These are phyloP conservation scores for Hanseniaspora thailandica DNA, from an alignment of 805 yeast genomes.

Conservation along the genomic window DNA sequence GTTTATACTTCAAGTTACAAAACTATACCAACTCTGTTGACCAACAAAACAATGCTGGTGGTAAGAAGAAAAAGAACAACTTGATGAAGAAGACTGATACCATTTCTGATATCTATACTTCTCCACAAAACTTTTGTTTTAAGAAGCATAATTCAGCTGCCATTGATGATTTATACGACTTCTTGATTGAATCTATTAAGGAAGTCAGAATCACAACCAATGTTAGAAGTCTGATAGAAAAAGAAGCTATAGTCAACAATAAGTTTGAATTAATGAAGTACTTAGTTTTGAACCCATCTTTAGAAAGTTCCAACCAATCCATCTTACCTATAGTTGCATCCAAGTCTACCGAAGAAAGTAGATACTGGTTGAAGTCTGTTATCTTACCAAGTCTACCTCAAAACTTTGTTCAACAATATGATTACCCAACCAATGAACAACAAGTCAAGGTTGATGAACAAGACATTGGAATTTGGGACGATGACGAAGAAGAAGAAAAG, in stretches of 20 bases:
- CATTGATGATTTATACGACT: not conserved
- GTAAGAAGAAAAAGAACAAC: constrained; percentile 9
- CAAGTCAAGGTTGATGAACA: not conserved
- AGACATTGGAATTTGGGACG: constrained; percentile 15
- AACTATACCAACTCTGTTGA: constrained; percentile 17
- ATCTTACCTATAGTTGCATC: constrained; percentile 58
- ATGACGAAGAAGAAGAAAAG: constrained; percentile 5
- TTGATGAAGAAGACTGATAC: constrained; percentile 12
- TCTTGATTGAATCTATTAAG: constrained; percentile 9
- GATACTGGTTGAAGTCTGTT: constrained; percentile 7
- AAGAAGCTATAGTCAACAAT: constrained; percentile 5
- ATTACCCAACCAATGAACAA: not conserved
- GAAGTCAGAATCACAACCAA: constrained; percentile 9
- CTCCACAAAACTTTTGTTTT: constrained; percentile 12
- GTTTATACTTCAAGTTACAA: constrained; percentile 22
- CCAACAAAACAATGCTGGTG: not conserved
- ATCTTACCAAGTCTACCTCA: constrained; percentile 69
- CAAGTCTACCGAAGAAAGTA: constrained; percentile 22
- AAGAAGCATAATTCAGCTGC: not conserved
- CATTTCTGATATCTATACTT: constrained; percentile 12
- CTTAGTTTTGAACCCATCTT: constrained; percentile 52
- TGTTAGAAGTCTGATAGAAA: constrained; percentile 14
- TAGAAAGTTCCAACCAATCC: constrained; percentile 36
- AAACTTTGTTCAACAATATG: constrained; percentile 23
- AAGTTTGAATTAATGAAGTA: constrained; percentile 8